These are phyloP conservation scores for Puccinia brachypodii DNA, from an alignment of 1,284 basidiomycete genomes.

Conservation along the genomic window DNA sequence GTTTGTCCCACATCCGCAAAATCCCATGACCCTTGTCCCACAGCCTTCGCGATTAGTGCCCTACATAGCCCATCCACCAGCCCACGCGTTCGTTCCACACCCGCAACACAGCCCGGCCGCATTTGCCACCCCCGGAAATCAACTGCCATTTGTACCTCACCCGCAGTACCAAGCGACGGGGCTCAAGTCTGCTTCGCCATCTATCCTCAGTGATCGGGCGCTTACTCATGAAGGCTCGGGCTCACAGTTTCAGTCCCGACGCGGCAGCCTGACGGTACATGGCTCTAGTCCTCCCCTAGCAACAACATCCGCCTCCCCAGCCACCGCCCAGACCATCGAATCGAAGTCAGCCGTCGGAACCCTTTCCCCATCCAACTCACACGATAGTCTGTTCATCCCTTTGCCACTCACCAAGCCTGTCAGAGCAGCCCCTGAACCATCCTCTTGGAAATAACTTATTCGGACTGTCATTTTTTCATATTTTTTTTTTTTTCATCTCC, in stretches of 20 bases:
- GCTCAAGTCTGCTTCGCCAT: not conserved
- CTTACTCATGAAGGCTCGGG: not conserved
- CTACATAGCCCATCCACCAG: not conserved
- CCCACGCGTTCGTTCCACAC: not conserved
- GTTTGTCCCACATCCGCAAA: constrained; percentile 21
- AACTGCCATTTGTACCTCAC: not conserved
- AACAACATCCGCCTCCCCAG: not conserved
- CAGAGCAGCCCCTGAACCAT: constrained; percentile 10
- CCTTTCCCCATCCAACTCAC: not conserved
- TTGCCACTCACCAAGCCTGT: constrained; percentile 19
- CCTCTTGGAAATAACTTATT: constrained; percentile 18
- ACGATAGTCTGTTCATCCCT: constrained; percentile 10
- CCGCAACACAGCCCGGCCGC: not conserved
- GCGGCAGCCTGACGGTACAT: constrained; percentile 8
- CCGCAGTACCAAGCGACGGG: not conserved
- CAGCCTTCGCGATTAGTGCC: not conserved
- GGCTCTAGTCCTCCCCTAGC: constrained; percentile 11
- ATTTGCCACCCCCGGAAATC: not conserved
- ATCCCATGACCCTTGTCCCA: constrained; percentile 13
- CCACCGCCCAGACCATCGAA: not conserved
- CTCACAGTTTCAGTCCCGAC: not conserved
- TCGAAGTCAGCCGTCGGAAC: not conserved
- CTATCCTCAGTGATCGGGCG: not conserved
- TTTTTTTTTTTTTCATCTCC: no score
- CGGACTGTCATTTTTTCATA: no score